Base-by-base conservation (phyloP, 345 rosid genomes). In the Rhizophora apiculata region DNA sequence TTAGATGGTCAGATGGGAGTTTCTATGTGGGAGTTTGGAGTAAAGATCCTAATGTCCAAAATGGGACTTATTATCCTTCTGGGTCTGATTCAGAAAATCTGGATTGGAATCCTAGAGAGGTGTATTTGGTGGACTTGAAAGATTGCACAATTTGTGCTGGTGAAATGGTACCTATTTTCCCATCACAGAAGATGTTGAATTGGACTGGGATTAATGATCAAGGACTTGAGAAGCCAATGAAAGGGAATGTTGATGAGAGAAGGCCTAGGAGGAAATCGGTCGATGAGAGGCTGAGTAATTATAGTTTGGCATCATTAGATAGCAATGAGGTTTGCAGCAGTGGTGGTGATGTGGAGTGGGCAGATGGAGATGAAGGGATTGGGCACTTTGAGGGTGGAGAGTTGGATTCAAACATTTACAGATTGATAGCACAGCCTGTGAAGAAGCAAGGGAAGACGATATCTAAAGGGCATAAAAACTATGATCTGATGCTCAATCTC, bases 401-500 rank as follows among this genome's bases (percentile, higher is more conserved):
- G 59, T 62, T 78, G 6, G 85, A 63, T 37, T 24, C 80, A 62
- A 76, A 71, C 64, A 70, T 74, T 60, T 77, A 80, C 24, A 76
- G 67, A 48, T 66, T 90, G 79, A 85, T 73, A 65, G 62, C 83
- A 71, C 87, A 80, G 58, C 91, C 89, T 19, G 75, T 78, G 36
- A 92, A 83, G 86, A 87, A 73, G 82, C 94, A 96, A 75, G 99
- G 99, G 48, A 86, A 74, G 65, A 92, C 92, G 4, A 92, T 96
- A 68, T 80, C 92, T 4, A 96, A 88, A 82, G 99, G 98, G 39
- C 99, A 96, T 60, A 90, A 89, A 79, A 96, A 96, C 67, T 96
- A 90, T 67, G 96, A 96, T 6, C 96, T 96, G 68, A 96, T 96
- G 99, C 97, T 96, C 63, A 92, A 96, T 79, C 85, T 96, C 78